Conservation (phyloP, 306 rosid species). For the Vachellia pachyceras region DNA sequence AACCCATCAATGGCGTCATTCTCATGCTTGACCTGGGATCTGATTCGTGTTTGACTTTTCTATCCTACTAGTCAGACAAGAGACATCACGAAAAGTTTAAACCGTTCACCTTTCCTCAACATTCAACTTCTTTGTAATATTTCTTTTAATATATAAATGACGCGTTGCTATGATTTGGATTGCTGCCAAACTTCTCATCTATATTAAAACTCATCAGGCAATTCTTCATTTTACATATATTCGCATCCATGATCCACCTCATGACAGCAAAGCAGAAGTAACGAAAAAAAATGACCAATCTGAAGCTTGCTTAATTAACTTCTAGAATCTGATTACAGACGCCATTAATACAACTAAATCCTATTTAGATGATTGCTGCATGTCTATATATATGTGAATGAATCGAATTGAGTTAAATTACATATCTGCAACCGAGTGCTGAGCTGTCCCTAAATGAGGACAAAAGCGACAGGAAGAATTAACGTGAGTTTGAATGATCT, state of each 20-base stretch:
- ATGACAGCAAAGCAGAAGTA: not conserved
- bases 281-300: not conserved
- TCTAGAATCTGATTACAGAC: not conserved
- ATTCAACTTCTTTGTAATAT: too few species aligned
- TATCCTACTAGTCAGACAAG: not conserved
- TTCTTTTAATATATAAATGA: not conserved
- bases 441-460: not conserved
- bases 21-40: not conserved
- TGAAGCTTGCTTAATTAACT: not conserved
- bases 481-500: not conserved
- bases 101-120: too few species aligned
- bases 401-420: not conserved
- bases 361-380: not conserved
- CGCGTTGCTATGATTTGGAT: not conserved
- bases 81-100: not conserved
- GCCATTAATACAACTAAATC: not conserved
- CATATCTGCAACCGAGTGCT: not conserved
- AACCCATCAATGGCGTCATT: not conserved
- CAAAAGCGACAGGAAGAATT: not conserved
- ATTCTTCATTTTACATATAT: not conserved
- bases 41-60: not conserved
- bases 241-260: not conserved
- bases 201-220: not conserved
- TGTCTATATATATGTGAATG: not conserved
- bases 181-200: not conserved